phyloP scores from a whole-genome alignment of 805 yeast genomes.

The Kuraishia borneana region DNA sequence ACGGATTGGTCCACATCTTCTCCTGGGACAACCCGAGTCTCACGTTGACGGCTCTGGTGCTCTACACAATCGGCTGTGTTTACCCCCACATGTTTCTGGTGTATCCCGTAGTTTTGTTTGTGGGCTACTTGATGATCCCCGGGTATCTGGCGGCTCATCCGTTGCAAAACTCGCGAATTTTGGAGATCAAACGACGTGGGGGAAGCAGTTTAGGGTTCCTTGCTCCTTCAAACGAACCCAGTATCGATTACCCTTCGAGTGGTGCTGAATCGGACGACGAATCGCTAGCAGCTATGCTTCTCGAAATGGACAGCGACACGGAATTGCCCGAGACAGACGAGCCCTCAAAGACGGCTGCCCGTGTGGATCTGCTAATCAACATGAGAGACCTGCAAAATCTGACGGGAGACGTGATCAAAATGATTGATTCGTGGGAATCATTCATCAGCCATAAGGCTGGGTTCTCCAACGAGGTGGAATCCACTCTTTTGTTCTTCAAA shows the following conservation, averaged over 20 bases:
- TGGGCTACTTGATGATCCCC: constrained; percentile 55
- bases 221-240: not conserved
- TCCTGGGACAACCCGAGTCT: constrained; percentile 71
- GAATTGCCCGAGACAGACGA: not conserved
- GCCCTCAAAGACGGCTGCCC: not conserved
- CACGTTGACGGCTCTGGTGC: constrained; percentile 47
- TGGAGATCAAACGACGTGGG: constrained; percentile 37
- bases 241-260: not conserved
- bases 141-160: constrained; percentile 67
- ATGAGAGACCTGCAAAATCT: constrained; percentile 66
- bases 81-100: constrained; percentile 60
- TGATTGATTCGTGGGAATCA: constrained; percentile 39
- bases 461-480: constrained; percentile 55
- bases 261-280: not conserved
- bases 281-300: not conserved
- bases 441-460: constrained; percentile 54
- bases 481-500: constrained; percentile 49
- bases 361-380: constrained; percentile 39
- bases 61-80: constrained; percentile 57
- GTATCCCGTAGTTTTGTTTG: constrained; percentile 46
- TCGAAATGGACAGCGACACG: not conserved
- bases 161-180: constrained; percentile 28
- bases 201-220: constrained; percentile 36
- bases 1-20: constrained; percentile 44
- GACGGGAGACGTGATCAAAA: constrained; percentile 40